Base-by-base conservation (phyloP, 768 basidiomycete species). In the Pleurotus ostreatus region DNA sequence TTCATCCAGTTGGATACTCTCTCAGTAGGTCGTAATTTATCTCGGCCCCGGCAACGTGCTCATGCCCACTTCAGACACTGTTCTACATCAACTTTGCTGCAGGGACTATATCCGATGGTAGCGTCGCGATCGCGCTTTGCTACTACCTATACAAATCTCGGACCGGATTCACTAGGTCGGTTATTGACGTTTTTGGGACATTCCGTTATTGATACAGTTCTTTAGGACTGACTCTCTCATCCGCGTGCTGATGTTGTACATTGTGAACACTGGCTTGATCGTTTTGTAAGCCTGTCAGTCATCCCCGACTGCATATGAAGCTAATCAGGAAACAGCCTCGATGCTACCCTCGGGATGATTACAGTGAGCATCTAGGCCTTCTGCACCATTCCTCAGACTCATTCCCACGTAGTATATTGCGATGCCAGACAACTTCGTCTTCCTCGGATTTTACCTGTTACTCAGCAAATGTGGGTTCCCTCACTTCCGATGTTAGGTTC, bases 71-170 rank as follows among this genome's bases (percentile, higher is more conserved):
- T 34, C 52, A 86, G 84, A 65, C 62, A 25, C 62, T 79, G 37
- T 70, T 86, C 60, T 84, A 82, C 59, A 61, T 78, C 47, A 77
- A 77, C 58, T 84, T 85, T 59, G 77, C 74, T 4, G 65, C 76
- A 1, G 74, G 77, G 0, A 75, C 81, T n/a, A 62, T 70, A 8
- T 78, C 78, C 15, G 84, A 86, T 61, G 60, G 79, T 8, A 76
- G 77, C 38, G 75, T 86, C 20, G 75, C 83, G 1, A 48, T 77
- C 38, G 70, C 75, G 4, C 69, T 86, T 18, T 78, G 76, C 59
- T 81, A 72, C 65, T 70, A 79, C 47, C 67, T 86, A 40, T 68
- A 74, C 44, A 65, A 56, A 49, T 79, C 79, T 0, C 73, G 76
- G 59, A 85, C 82, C 0, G 84, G 84, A 0, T 77, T 83, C 60